Evolutionary conservation across 78 protist genomes (phyloP), one percentile per base, ranked within the genome.

Genomic region (Dictyostelium intermedium): DNA sequence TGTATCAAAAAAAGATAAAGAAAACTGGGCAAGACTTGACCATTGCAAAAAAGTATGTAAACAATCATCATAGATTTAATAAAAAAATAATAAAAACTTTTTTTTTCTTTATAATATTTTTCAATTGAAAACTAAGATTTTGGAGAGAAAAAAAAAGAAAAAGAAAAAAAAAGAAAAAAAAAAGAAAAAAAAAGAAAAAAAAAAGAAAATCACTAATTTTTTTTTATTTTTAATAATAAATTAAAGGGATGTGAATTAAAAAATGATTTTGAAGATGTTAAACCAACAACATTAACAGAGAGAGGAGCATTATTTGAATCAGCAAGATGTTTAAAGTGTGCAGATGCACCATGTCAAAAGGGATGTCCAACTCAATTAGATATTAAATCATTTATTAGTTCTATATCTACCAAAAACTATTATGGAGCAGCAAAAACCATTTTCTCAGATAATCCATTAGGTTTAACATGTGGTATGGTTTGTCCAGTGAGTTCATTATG

Each of bases 331-430:
- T 84, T 99, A 43, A 97, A 99, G 91, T 98, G 99, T 70, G 98
- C 96, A 20, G 99, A 98, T 69, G 98, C 99, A 34, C 99, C 99
- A 23, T 98, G 99, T 91, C 98, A 95, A 87, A 96, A 95, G 79
- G 73, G 97, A 32, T 98, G 99, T 86, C 99, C 99, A 20, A 97
- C 99, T 16, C 96, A 91, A 82, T 41, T 99, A 32, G 98, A 98
- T 95, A 89, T 99, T 86, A 97, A 97, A 63, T 27, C 92, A 60
- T 98, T 99, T 87, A 98, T 98, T 53, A 27, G 91, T 11, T 91
- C 95, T 78, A 98, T 98, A 47, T 66, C 98, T 13, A 96, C 87
- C 34, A 91, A 93, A 82, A 98, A 98, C 91, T 97, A 83, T 92
- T 99, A 98, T 86, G 98, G 99, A 16, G 99, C 99, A 20, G 98